Evolutionary conservation across 306 rosid genomes (phyloP).

Genomic region (Betula pendula): DNA sequence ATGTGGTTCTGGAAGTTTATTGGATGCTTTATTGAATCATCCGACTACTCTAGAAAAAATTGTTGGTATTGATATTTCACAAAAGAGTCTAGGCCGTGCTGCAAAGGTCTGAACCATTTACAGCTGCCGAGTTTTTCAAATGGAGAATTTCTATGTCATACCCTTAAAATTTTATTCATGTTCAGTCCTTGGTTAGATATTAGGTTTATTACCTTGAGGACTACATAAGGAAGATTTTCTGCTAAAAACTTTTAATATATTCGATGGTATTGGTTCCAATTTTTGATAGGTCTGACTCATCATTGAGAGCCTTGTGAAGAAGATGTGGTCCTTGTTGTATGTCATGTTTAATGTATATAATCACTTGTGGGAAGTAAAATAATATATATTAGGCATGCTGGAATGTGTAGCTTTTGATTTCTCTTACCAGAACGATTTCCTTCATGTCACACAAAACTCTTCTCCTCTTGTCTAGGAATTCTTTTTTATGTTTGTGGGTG

Average conservation of each 20-base stretch:
- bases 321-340: neutral
- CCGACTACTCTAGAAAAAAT: slow-evolving; percentile 69
- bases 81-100: slow-evolving; percentile 79
- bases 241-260: neutral
- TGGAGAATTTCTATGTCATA: slow-evolving; percentile 3
- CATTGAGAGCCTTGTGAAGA: neutral
- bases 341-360: neutral
- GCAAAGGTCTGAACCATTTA: slow-evolving; percentile 65
- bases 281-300: neutral
- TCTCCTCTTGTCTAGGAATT: neutral
- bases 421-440: neutral
- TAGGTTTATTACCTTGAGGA: neutral
- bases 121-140: slow-evolving; percentile 8
- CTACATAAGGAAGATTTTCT: neutral
- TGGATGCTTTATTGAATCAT: slow-evolving; percentile 83
- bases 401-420: neutral
- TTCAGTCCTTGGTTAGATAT: neutral
- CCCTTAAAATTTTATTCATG: slow-evolving; percentile 8
- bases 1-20: slow-evolving; percentile 97
- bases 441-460: neutral
- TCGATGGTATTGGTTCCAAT: neutral
- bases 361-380: neutral
- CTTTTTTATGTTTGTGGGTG: neutral
- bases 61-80: slow-evolving; percentile 90
- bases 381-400: neutral